These are phyloP conservation scores for Metschnikowia colocasiae DNA, from an alignment of 805 yeast species.

Conservation along the genomic window DNA sequence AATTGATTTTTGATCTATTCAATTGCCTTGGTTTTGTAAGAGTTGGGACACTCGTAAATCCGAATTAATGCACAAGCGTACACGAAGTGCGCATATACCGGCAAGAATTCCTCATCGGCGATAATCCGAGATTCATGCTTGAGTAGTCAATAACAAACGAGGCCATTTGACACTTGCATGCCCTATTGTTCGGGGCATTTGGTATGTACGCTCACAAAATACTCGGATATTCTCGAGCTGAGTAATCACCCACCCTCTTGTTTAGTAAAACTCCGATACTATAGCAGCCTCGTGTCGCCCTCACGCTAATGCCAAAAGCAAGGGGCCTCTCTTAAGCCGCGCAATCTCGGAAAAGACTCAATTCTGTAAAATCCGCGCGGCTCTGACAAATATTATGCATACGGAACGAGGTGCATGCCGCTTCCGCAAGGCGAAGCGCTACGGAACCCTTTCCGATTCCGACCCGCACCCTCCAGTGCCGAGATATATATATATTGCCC, in stretches of 20 bases:
- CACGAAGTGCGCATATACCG: neutral
- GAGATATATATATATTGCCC: neutral
- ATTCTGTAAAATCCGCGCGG: neutral
- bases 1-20: no score
- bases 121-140: neutral
- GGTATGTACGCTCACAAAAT: no score
- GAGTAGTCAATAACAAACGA: no score
- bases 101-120: neutral
- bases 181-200: neutral
- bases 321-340: neutral
- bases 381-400: neutral
- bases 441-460: slow-evolving; percentile 2
- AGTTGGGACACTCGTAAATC: no score
- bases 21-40: no score
- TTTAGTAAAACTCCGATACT: no score
- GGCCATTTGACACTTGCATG: neutral
- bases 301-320: neutral
- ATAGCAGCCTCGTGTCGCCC: no score
- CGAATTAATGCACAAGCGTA: no score
- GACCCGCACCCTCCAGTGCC: neutral
- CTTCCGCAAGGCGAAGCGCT: neutral
- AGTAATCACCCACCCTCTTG: no score
- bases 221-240: no score
- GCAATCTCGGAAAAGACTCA: neutral
- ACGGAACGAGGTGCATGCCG: neutral